Percentiles rank a stretch among this genome's conserved stretches.
These are phyloP conservation scores for Arthroderma uncinatum DNA, from an alignment of 2,329 filamentous ascomycete genomes.

Conservation along the genomic window DNA sequence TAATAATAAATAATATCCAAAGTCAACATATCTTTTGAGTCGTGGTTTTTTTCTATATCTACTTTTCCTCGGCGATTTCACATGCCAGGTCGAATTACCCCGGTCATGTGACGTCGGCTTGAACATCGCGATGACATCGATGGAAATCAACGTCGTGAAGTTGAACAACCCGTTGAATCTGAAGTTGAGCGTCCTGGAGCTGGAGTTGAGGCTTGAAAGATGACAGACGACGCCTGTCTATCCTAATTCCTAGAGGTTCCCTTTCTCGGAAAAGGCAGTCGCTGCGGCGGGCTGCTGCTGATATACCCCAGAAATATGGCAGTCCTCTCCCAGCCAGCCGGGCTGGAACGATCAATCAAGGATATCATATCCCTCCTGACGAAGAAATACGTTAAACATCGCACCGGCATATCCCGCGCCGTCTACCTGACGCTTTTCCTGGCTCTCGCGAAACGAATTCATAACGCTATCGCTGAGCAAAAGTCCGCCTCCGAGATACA, in stretches of 20 bases:
- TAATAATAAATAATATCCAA: too few species aligned
- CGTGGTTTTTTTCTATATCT: neutral
- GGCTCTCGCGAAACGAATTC: conserved; percentile 73
- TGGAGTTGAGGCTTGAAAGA: neutral
- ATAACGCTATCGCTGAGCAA: conserved; percentile 84
- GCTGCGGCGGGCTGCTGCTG: neutral
- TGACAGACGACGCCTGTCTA: neutral
- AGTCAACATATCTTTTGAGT: neutral
- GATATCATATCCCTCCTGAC: conserved; percentile 56
- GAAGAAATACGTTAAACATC: conserved; percentile 63
- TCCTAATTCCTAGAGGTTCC: neutral
- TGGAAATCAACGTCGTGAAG: neutral
- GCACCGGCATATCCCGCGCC: conserved; percentile 68
- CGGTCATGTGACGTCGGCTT: conserved; percentile 6
- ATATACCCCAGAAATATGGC: conserved; percentile 45
- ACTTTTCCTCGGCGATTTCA: neutral
- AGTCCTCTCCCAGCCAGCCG: conserved; percentile 59
- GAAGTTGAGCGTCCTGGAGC: neutral
- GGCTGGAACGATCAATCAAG: conserved; percentile 54
- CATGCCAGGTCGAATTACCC: conserved; percentile 1
- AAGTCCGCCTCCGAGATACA: conserved; percentile 68
- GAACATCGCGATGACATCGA: neutral
- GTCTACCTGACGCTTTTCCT: conserved; percentile 75
- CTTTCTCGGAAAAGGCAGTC: neutral
- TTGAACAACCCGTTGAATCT: neutral